Percentiles rank a stretch among this genome's conserved stretches.
Evolutionary conservation across 2,329 filamentous ascomycete genomes (phyloP).

Genomic region (Magnaporthiopsis incrustans): DNA sequence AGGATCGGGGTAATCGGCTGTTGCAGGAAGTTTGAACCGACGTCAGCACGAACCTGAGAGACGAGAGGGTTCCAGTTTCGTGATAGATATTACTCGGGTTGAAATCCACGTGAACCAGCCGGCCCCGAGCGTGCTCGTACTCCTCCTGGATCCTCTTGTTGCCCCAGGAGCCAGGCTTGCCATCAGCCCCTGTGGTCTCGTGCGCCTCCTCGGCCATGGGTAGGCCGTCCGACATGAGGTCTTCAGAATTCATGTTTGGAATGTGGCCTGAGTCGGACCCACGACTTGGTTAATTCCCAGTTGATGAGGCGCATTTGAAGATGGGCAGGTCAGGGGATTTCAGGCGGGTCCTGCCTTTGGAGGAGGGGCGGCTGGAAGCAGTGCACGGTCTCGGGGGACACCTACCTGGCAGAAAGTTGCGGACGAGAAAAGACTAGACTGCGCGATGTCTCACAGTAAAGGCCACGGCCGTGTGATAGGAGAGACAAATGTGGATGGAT

Average conservation of each 20-base stretch:
- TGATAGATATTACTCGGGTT: slow-evolving; percentile 31
- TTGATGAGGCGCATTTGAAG: neutral
- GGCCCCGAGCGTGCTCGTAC: slow-evolving; percentile 27
- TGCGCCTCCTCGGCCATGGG: neutral
- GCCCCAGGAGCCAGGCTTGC: slow-evolving; percentile 14
- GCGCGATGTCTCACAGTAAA: neutral
- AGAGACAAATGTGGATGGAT: neutral
- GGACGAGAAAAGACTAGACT: too few species aligned
- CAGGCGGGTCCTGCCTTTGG: neutral
- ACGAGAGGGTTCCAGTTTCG: neutral
- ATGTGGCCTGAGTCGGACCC: neutral
- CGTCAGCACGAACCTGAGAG: neutral
- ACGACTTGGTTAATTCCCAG: neutral
- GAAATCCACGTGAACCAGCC: slow-evolving; percentile 37
- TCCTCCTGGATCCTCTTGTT: slow-evolving; percentile 34
- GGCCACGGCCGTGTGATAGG: neutral
- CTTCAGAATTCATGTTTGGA: slow-evolving; percentile 12
- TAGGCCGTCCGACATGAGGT: slow-evolving; percentile 14
- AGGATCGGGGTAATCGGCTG: slow-evolving; percentile 38
- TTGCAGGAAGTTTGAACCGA: neutral
- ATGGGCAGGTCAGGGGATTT: neutral
- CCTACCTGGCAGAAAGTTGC: too few species aligned
- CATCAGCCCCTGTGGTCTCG: slow-evolving; percentile 5
- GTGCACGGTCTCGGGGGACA: neutral
- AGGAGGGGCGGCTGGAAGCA: too few species aligned